Percentiles rank a stretch among this genome's conserved stretches.
These are phyloP conservation scores for Eustoma russellianum DNA, from an alignment of 257 asterid species.

Conservation along the genomic window DNA sequence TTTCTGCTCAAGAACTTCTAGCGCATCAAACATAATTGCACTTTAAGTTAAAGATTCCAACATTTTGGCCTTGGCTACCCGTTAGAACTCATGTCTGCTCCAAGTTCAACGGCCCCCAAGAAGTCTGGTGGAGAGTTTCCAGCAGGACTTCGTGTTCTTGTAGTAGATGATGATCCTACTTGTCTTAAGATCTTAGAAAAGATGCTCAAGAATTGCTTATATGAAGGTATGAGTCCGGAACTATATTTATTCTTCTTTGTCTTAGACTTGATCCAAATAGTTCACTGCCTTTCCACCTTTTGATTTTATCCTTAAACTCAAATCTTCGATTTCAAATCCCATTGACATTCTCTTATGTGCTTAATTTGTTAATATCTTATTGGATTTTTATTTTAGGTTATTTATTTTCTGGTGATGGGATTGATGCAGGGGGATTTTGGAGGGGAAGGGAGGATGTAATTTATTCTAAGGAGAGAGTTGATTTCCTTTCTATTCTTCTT, in stretches of 20 bases:
- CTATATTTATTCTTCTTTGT: not conserved
- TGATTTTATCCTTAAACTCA: not conserved
- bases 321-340: not conserved
- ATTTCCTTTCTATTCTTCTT: too few species aligned
- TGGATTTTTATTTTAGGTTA: not conserved
- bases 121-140: constrained; percentile 65
- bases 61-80: constrained; percentile 35
- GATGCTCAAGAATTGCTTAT: constrained; percentile 56
- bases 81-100: constrained; percentile 30
- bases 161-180: constrained; percentile 58
- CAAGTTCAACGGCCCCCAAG: constrained; percentile 40
- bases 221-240: constrained; percentile 31
- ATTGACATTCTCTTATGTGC: not conserved
- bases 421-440: too few species aligned
- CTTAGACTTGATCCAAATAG: not conserved
- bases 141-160: constrained; percentile 54
- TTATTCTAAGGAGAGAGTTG: too few species aligned
- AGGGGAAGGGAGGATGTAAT: too few species aligned
- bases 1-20: too few species aligned
- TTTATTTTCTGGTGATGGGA: not conserved
- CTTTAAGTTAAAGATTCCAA: constrained; percentile 37
- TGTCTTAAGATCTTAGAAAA: constrained; percentile 49
- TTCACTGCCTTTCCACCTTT: not conserved
- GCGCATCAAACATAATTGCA: too few species aligned
- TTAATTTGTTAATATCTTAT: too few species aligned